Conservation (phyloP, 257 asterid genomes). For the Gynochthodes officinalis region DNA sequence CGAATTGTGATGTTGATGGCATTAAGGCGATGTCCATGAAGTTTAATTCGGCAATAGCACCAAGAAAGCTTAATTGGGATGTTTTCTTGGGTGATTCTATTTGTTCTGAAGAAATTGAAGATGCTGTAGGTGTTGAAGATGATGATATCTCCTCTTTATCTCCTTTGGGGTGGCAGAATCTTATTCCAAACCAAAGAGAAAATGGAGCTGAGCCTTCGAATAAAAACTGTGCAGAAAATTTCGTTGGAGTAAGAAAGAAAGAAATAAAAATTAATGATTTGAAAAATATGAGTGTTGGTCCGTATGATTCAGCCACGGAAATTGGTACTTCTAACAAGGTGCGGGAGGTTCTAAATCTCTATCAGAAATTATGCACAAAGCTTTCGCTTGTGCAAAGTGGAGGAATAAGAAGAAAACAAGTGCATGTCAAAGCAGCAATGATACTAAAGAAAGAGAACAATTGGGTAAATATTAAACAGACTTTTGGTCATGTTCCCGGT, state of each 20-base stretch:
- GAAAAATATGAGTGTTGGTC: neutral
- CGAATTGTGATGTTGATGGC: neutral
- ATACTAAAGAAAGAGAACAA: conserved; percentile 1
- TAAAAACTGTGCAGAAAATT: too few relatives aligned
- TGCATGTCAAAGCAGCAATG: conserved; percentile 3
- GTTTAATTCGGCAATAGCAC: neutral
- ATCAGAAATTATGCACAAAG: conserved; percentile 1
- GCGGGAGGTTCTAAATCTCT: neutral
- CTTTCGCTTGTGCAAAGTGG: neutral
- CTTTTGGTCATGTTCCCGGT: conserved; percentile 35
- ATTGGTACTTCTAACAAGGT: neutral
- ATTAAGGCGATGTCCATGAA: neutral
- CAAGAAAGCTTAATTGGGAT: neutral
- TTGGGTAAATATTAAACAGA: conserved; percentile 10
- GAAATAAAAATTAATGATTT: neutral
- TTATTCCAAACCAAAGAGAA: neutral
- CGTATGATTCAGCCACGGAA: neutral
- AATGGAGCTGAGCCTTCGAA: neutral
- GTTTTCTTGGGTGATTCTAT: neutral
- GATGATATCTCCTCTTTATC: neutral
- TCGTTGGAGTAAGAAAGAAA: neutral
- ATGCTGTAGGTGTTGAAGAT: neutral
- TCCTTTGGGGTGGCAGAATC: neutral
- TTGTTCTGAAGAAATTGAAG: neutral
- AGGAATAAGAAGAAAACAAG: neutral